Percentiles rank a stretch among this genome's conserved stretches.
These are phyloP conservation scores for Auxenochlorella protothecoides DNA, from an alignment of 139 green algal genomes.

Conservation along the genomic window DNA sequence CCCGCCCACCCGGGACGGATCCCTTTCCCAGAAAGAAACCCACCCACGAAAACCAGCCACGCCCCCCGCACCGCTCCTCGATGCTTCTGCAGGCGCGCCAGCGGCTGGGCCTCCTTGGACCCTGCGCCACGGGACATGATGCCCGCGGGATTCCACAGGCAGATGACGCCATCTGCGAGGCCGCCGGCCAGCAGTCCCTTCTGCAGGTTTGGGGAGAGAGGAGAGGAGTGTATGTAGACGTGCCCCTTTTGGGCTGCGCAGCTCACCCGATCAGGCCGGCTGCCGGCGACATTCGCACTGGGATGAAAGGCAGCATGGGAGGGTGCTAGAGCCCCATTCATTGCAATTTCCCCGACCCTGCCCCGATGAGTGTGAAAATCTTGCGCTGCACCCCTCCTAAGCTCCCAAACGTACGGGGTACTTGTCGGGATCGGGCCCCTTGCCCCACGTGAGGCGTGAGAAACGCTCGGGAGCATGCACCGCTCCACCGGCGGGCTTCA, in stretches of 20 bases:
- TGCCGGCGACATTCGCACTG: too few relatives aligned
- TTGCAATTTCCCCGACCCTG: too few relatives aligned
- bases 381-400: neutral
- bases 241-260: too few relatives aligned
- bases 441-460: constrained; percentile 74
- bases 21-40: too few relatives aligned
- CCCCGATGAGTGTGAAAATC: too few relatives aligned
- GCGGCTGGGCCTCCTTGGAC: constrained; percentile 23
- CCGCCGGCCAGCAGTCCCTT: constrained; percentile 85
- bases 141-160: constrained; percentile 78
- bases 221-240: too few relatives aligned
- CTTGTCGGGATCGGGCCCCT: constrained; percentile 12
- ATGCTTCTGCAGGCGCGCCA: constrained; percentile 78
- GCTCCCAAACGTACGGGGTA: constrained; percentile 18
- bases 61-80: constrained; percentile 42
- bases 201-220: constrained; percentile 28
- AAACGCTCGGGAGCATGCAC: constrained; percentile 78
- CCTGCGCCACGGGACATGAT: constrained; percentile 49
- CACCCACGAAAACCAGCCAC: too few relatives aligned
- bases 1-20: too few relatives aligned
- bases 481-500: constrained; percentile 36
- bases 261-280: too few relatives aligned
- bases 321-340: too few relatives aligned
- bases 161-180: constrained; percentile 80
- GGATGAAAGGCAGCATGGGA: too few relatives aligned